phyloP scores from a whole-genome alignment of 1,139 yeast genomes.

The Diutina mesorugosa region DNA sequence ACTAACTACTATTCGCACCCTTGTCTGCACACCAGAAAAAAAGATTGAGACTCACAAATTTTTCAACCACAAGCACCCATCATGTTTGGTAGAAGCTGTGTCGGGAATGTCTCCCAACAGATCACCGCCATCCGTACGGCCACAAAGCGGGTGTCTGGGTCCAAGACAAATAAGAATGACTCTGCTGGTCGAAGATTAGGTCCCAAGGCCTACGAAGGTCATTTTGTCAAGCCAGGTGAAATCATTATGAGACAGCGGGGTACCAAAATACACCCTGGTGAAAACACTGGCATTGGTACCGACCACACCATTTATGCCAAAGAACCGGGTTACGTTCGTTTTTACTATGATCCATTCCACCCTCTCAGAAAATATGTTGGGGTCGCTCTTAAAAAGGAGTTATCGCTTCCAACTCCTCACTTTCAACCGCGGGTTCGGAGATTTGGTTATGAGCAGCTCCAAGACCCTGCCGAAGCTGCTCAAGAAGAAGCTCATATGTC shows the following conservation, averaged over 20 bases:
- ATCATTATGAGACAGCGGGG: conserved; percentile 94
- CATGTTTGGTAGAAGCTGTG: conserved; percentile 1
- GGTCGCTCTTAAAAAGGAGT: conserved; percentile 55
- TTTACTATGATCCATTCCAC: conserved; percentile 92
- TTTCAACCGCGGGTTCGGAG: conserved; percentile 79
- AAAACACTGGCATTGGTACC: conserved; percentile 78
- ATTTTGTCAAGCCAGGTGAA: conserved; percentile 62
- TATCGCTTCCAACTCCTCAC: conserved; percentile 74
- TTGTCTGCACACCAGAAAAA: not conserved
- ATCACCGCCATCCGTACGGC: conserved; percentile 52
- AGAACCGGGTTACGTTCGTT: conserved; percentile 90
- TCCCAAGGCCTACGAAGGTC: conserved; percentile 72
- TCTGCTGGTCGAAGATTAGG: conserved; percentile 95
- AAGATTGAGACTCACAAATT: not conserved
- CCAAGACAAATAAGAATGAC: conserved; percentile 84
- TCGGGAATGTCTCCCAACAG: not conserved
- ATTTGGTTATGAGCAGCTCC: conserved; percentile 56
- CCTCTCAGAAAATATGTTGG: conserved; percentile 89
- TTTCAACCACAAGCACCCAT: not conserved
- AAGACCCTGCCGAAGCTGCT: conserved; percentile 35
- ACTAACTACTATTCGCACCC: not conserved
- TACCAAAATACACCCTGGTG: conserved; percentile 93
- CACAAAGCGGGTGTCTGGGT: conserved; percentile 88
- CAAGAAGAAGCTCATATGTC: conserved; percentile 41
- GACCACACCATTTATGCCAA: conserved; percentile 88